Evolutionary conservation across 2,329 filamentous ascomycete species (phyloP), one percentile per base, ranked within the genome.

Genomic region (Talaromyces pinophilus): DNA sequence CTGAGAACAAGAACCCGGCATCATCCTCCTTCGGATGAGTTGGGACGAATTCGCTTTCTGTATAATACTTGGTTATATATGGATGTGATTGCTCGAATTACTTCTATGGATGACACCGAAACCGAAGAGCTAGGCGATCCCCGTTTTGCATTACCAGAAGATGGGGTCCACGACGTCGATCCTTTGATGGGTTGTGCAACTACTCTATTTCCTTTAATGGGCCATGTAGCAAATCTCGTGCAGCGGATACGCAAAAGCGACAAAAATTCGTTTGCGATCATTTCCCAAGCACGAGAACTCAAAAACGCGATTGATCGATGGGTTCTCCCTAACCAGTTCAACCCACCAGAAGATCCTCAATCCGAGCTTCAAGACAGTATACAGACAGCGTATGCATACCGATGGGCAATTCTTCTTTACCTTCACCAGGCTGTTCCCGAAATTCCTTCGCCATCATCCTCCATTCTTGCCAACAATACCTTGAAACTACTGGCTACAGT

Each of bases 51-150:
- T 28, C 86, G 86, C 64, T 91, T 91, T 70, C 79, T 92, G 19
- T 89, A 87, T 77, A 91, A 90, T 72, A 87, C 86, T 3, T 91
- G 88, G 87, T 83, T 91, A 7, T 92, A 91, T 71, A 89, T 91
- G 84, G 88, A 91, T 73, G 89, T 91, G 33, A 88, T 91, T 68
- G 86, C 89, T 28, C 84, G 88, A 15, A 78, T 92, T 59, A 91
- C 88, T 0, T 88, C 88, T 2, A 77, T 86, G 2, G 85, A 87
- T 66, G 83, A 85, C 42, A 85, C 86, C 28, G 85, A 86, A 13
- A 81, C 85, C 54, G 79, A 81, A 50, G 78, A 83, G 5, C 70
- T 83, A 19, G 59, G 79, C 75, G 11, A 74, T 22, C 71, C 73
- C n/a, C 72, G 74, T 25, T 76, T 80, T n/a, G 77, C 79, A 35